Evolutionary conservation across 2,329 filamentous ascomycete genomes (phyloP), one percentile per base, ranked within the genome.

Genomic region (Curvularia lunata): DNA sequence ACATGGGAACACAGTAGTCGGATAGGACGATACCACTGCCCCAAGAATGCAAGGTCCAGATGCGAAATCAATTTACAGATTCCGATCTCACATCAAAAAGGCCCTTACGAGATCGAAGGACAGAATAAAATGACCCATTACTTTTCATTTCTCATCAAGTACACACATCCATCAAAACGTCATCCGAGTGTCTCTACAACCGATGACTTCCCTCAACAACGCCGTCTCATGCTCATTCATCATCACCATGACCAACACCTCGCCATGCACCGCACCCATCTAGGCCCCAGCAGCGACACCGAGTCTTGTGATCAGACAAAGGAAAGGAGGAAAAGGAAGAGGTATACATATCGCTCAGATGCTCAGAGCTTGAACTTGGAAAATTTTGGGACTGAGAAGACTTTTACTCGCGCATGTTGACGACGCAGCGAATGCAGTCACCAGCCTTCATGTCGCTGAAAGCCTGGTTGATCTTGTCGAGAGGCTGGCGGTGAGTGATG

Each of bases 361-460:
- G n/a, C 32, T 47, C 55, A 55, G 25, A 59, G 53, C 48, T 42
- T 49, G 32, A 55, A 46, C 49, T 37, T 48, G 3, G 34, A 28
- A 30, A 42, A 40, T 41, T 28, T 32, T 32, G 12, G 10, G 38
- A 37, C 47, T 48, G 49, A 37, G 43, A 47, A 53, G 56, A 58
- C 43, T 65, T 66, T 66, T 66, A 74, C 48, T 75, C 69, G 56
- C 75, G 64, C 85, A 87, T 86, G 63, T 88, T 87, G 52, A 97
- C 90, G 9, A 98, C 95, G 68, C 92, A 96, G 65, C 95, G 91
- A 74, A 99, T 97, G 81, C 95, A 99, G 80, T 98, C 93, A 58
- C 95, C 95, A 59, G 88, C 85, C 85, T 97, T 96, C 95, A 99
- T 99, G 69, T 90, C 87, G 65, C 92, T 86, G 73, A 97, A 99